These are phyloP conservation scores for Dothideomycetes sp. DNA, from an alignment of 2,329 filamentous ascomycete species.

Conservation along the genomic window DNA sequence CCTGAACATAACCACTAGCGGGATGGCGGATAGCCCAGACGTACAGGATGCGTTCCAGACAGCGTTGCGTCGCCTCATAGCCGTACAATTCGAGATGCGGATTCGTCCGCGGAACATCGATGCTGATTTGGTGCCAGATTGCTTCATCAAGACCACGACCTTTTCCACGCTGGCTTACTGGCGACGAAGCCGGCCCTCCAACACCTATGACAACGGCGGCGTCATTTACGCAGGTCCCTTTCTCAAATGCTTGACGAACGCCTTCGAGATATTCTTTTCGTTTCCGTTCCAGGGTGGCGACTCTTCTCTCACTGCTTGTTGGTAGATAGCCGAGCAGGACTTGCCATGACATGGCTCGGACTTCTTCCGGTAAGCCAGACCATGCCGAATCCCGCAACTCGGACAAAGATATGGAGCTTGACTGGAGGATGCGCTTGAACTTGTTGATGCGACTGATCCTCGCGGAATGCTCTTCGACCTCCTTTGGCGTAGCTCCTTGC, in stretches of 20 bases:
- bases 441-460: constrained; percentile 94
- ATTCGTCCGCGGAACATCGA: constrained; percentile 92
- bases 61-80: constrained; percentile 91
- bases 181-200: constrained; percentile 31
- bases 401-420: constrained; percentile 74
- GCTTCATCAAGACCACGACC: constrained; percentile 81
- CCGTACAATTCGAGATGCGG: constrained; percentile 91
- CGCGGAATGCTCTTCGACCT: constrained; percentile 74
- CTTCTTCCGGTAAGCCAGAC: constrained; percentile 89
- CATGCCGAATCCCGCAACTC: constrained; percentile 81
- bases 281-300: constrained; percentile 84
- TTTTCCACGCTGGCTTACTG: constrained; percentile 41
- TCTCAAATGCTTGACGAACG: constrained; percentile 57
- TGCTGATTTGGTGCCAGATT: constrained; percentile 99
- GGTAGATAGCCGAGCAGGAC: constrained; percentile 88
- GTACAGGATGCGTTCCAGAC: constrained; percentile 87
- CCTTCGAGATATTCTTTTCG: constrained; percentile 94
- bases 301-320: constrained; percentile 87
- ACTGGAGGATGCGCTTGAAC: constrained; percentile 90
- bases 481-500: constrained; percentile 64
- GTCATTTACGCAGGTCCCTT: constrained; percentile 32
- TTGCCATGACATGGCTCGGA: constrained; percentile 98
- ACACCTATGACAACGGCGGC: constrained; percentile 41
- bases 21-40: constrained; percentile 97
- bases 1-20: constrained; percentile 94